Conservation (phyloP, 345 rosid genomes). For the Erodium maritimum region DNA sequence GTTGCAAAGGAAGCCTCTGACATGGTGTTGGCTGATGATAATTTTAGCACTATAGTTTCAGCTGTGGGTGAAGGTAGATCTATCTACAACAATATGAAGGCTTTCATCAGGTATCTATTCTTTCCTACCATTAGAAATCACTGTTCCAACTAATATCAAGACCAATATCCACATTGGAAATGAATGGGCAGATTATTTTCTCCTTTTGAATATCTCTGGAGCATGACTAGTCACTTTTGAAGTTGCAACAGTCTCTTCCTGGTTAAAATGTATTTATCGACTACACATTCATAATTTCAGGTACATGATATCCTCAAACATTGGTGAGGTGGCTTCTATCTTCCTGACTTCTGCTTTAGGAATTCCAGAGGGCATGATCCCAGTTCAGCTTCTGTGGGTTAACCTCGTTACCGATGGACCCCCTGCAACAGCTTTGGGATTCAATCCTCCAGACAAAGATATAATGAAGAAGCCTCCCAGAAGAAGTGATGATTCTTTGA, state of each 20-base stretch:
- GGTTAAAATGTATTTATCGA: background rate
- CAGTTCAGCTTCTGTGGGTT: slow-evolving; percentile 99
- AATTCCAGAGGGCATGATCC: slow-evolving; percentile 98
- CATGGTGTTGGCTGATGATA: slow-evolving; percentile 98
- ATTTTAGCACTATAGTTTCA: slow-evolving; percentile 87
- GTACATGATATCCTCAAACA: slow-evolving; percentile 98
- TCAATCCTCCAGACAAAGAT: slow-evolving; percentile 90
- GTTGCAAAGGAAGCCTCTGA: slow-evolving; percentile 99
- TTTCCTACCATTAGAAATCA: background rate
- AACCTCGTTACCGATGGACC: slow-evolving; percentile 98
- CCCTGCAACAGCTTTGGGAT: slow-evolving; percentile 96
- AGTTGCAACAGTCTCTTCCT: too few relatives aligned
- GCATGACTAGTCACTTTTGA: background rate
- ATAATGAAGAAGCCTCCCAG: slow-evolving; percentile 93
- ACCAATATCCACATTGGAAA: too few relatives aligned
- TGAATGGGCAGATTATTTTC: too few relatives aligned
- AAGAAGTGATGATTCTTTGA: slow-evolving; percentile 82
- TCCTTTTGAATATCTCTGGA: background rate
- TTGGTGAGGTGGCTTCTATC: slow-evolving; percentile 95
- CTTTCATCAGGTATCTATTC: slow-evolving; percentile 56
- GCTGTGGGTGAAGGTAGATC: slow-evolving; percentile 99
- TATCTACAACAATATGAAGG: slow-evolving; percentile 93
- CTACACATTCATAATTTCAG: slow-evolving; percentile 21
- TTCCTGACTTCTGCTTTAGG: slow-evolving; percentile 95
- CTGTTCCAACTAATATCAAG: background rate